These are phyloP conservation scores for Hypomontagnella monticulosa DNA, from an alignment of 495 filamentous ascomycete genomes.

Conservation along the genomic window DNA sequence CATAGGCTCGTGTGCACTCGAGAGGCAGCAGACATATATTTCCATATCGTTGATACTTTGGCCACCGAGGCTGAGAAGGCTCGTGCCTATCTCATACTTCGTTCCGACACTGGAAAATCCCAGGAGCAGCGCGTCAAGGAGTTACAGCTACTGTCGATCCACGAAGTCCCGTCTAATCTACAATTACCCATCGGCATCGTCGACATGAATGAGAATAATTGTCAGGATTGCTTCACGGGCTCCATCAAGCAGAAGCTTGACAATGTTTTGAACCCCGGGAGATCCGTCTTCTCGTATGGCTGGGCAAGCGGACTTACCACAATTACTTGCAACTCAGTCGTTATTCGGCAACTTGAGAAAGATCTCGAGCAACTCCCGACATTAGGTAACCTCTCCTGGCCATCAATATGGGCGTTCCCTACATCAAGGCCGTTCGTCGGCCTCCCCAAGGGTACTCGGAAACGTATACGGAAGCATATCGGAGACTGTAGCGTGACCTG, in stretches of 20 bases:
- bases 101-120: constrained; percentile 23
- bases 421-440: constrained; percentile 46
- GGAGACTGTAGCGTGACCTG: constrained; percentile 39
- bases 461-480: constrained; percentile 40
- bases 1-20: constrained; percentile 50
- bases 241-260: constrained; percentile 30
- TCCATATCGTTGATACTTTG: constrained; percentile 51
- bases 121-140: constrained; percentile 34
- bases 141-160: constrained; percentile 42
- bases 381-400: constrained; percentile 33
- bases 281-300: constrained; percentile 46
- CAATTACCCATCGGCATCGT: constrained; percentile 44
- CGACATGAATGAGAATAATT: constrained; percentile 31
- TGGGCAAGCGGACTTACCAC: constrained; percentile 45
- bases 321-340: constrained; percentile 44
- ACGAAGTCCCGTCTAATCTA: constrained; percentile 40
- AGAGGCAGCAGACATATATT: constrained; percentile 50
- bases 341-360: constrained; percentile 45
- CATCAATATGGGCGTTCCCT: constrained; percentile 44
- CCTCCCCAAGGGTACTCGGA: constrained; percentile 31
- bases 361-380: constrained; percentile 39
- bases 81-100: constrained; percentile 48
- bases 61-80: constrained; percentile 49
- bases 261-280: constrained; percentile 35
- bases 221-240: constrained; percentile 14